A percentile compares a stretch with the other conserved stretches of the same genome.
phyloP scores from a whole-genome alignment of 129 eudicot species.

The Helianthus annuus region DNA sequence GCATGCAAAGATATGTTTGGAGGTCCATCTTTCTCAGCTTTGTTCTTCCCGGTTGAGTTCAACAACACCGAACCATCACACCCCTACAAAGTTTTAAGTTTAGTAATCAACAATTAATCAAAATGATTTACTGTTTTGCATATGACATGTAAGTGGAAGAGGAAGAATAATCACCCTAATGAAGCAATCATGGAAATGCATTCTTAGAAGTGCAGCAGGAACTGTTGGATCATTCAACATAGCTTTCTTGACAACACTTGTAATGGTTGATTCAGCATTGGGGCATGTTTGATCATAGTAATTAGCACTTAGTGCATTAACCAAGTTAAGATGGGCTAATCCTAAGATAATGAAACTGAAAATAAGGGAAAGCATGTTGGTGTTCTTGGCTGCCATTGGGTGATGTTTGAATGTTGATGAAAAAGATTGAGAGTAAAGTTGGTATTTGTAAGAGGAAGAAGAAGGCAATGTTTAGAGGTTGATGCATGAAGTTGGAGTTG shows the following conservation, averaged over 20 bases:
- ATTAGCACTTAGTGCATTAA: constrained; percentile 44
- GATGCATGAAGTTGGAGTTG: constrained; percentile 27
- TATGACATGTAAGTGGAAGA: not conserved
- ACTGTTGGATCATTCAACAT: constrained; percentile 68
- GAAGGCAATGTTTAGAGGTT: constrained; percentile 11
- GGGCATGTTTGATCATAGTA: constrained; percentile 78
- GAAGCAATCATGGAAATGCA: constrained; percentile 92
- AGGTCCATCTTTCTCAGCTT: too few relatives aligned
- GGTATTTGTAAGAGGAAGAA: constrained; percentile 30
- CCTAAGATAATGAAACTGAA: constrained; percentile 18
- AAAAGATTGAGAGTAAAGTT: not conserved
- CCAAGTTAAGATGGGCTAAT: constrained; percentile 5
- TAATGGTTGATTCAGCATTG: constrained; percentile 43
- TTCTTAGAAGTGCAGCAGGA: constrained; percentile 77
- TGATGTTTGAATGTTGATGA: constrained; percentile 19
- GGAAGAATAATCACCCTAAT: constrained; percentile 40
- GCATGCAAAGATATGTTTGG: too few relatives aligned
- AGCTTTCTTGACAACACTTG: constrained; percentile 57
- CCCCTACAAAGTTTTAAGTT: constrained; percentile 43
- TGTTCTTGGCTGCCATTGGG: constrained; percentile 29
- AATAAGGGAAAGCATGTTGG: constrained; percentile 29
- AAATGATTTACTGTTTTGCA: too few relatives aligned
- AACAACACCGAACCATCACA: constrained; percentile 86
- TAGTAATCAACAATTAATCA: too few relatives aligned
- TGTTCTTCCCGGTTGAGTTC: constrained; percentile 46